Percentiles rank a stretch among this genome's conserved stretches.
Conservation (phyloP, 2,329 filamentous ascomycete species). For the Fusarium sp. region DNA sequence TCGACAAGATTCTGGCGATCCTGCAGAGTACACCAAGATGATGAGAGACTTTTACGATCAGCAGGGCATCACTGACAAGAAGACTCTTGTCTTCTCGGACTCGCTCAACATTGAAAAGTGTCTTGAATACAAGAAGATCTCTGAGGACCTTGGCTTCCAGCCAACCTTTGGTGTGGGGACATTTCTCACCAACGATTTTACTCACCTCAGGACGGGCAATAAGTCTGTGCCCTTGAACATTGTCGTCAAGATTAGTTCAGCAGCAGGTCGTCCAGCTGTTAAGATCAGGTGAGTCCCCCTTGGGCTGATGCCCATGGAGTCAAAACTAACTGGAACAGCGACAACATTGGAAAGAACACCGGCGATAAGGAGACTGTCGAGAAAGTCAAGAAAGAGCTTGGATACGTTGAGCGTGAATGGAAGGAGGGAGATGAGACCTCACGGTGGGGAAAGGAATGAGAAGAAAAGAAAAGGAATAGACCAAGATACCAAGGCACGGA, state of each 20-base stretch:
- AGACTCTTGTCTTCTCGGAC: constrained; percentile 94
- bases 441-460: constrained; percentile 72
- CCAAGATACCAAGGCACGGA: constrained; percentile 26
- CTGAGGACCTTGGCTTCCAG: constrained; percentile 81
- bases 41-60: constrained; percentile 84
- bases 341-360: constrained; percentile 94
- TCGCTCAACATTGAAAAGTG: constrained; percentile 91
- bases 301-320: neutral
- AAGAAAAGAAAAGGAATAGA: constrained; percentile 12
- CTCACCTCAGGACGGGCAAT: constrained; percentile 72
- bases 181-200: constrained; percentile 94
- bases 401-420: constrained; percentile 89
- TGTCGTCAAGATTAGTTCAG: constrained; percentile 94
- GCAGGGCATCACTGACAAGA: constrained; percentile 79
- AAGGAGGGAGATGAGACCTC: constrained; percentile 82
- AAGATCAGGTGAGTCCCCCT: constrained; percentile 73
- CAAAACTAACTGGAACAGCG: constrained; percentile 52
- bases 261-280: constrained; percentile 80
- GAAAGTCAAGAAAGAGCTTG: constrained; percentile 83
- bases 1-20: constrained; percentile 90
- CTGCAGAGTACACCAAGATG: constrained; percentile 77
- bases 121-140: constrained; percentile 85
- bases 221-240: constrained; percentile 96
- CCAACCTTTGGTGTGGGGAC: constrained; percentile 95
- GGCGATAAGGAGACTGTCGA: constrained; percentile 82